phyloP scores from a whole-genome alignment of 1,284 basidiomycete species.

The Cutaneotrichosporon sp. region DNA sequence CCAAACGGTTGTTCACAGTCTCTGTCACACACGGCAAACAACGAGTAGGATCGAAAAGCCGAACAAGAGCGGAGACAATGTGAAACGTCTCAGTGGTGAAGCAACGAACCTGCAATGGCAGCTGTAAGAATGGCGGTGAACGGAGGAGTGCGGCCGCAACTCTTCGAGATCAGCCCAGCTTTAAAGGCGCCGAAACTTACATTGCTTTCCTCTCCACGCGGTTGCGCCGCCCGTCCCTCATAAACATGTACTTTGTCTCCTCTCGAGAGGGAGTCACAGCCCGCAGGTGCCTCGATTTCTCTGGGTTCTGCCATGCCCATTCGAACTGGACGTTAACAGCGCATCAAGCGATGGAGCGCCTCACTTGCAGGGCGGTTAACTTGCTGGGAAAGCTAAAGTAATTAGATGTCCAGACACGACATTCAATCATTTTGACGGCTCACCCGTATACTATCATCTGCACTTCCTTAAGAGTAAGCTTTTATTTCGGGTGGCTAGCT shows the following conservation, averaged over 20 bases:
- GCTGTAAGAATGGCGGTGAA: constrained; percentile 19
- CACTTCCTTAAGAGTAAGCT: constrained; percentile 54
- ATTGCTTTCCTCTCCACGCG: constrained; percentile 37
- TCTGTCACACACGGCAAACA: constrained; percentile 19
- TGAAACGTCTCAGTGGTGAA: constrained; percentile 56
- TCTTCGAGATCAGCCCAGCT: constrained; percentile 13
- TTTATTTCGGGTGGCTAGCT: too few relatives aligned
- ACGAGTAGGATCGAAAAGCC: not conserved
- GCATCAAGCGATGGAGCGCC: not conserved
- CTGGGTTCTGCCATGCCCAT: constrained; percentile 84
- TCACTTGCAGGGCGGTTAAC: constrained; percentile 62
- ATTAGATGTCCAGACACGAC: too few relatives aligned
- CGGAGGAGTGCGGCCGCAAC: constrained; percentile 41
- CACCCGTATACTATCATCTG: constrained; percentile 73
- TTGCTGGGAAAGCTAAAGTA: constrained; percentile 75
- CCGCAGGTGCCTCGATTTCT: constrained; percentile 51
- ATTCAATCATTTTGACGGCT: too few relatives aligned
- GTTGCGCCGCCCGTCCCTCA: constrained; percentile 37
- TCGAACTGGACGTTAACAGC: constrained; percentile 59
- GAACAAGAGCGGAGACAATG: constrained; percentile 6
- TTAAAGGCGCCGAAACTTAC: constrained; percentile 18
- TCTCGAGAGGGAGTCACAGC: not conserved
- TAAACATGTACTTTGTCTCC: constrained; percentile 27
- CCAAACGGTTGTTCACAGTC: not conserved
- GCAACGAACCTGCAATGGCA: constrained; percentile 54